Evolutionary conservation across 345 rosid genomes (phyloP).

Genomic region (Populus davidiana): DNA sequence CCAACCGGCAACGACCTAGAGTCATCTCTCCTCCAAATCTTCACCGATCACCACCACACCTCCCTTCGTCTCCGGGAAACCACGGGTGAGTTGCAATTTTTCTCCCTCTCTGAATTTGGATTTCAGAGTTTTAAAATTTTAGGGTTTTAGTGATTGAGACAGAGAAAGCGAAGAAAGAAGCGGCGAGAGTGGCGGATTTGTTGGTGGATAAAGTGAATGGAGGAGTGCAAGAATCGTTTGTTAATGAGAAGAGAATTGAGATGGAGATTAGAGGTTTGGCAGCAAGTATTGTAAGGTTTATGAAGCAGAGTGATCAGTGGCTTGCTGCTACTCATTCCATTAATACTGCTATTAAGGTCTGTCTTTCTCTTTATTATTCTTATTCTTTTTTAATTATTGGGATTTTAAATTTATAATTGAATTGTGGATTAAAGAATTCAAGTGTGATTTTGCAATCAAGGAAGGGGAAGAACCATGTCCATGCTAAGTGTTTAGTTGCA

Average conservation of each 20-base stretch:
- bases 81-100: conserved; percentile 34
- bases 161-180: conserved; percentile 78
- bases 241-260: conserved; percentile 79
- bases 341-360: conserved; percentile 78
- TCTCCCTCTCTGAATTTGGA: not conserved
- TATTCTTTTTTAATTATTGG: not conserved
- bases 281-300: conserved; percentile 53
- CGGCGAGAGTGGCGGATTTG: conserved; percentile 67
- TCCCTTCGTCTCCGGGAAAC: conserved; percentile 62
- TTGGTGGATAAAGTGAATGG: conserved; percentile 78
- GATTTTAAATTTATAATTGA: not conserved
- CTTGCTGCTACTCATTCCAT: conserved; percentile 64
- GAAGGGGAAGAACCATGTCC: not conserved
- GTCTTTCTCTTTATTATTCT: not conserved
- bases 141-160: not conserved
- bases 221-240: conserved; percentile 71
- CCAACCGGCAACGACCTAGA: conserved; percentile 36
- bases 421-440: not conserved
- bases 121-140: not conserved
- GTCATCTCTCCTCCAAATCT: conserved; percentile 53
- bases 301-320: conserved; percentile 84
- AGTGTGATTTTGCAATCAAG: too few species aligned
- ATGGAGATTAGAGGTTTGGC: conserved; percentile 66
- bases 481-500: not conserved
- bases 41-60: conserved; percentile 56